phyloP scores from a whole-genome alignment of 1,139 yeast species.

The Tardiomyces digboiensis region DNA sequence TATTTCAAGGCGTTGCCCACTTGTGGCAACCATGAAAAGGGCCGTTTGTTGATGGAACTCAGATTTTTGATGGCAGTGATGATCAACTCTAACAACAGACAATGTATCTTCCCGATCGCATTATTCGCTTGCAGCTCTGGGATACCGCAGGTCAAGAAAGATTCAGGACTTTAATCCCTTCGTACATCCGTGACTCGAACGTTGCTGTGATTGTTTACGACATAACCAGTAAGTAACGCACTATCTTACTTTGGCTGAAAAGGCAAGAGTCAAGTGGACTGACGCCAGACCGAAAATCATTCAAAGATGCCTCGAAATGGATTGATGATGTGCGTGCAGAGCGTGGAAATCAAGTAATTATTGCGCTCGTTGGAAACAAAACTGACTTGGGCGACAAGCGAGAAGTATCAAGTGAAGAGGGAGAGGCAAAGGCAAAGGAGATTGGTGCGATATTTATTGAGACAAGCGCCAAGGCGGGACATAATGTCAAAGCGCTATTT shows the following conservation, averaged over 20 bases:
- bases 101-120: constrained; percentile 69
- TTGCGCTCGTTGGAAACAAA: constrained; percentile 75
- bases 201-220: constrained; percentile 96
- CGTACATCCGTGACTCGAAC: constrained; percentile 92
- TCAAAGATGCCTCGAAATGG: constrained; percentile 72
- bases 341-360: constrained; percentile 59
- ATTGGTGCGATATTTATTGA: constrained; percentile 80
- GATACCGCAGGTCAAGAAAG: constrained; percentile 99
- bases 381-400: constrained; percentile 57
- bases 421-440: constrained; percentile 66
- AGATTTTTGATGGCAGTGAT: not conserved
- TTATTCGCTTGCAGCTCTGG: constrained; percentile 75
- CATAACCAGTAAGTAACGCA: no score
- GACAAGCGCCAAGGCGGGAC: constrained; percentile 92
- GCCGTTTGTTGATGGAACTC: no score
- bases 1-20: no score
- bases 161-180: constrained; percentile 87
- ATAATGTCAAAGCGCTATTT: constrained; percentile 82
- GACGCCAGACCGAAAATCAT: constrained; percentile 60
- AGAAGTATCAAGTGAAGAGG: constrained; percentile 75
- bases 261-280: no score
- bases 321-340: constrained; percentile 73
- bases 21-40: no score
- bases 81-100: constrained; percentile 25
- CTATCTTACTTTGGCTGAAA: no score